Evolutionary conservation across 2,329 filamentous ascomycete species (phyloP).

Genomic region (Parastagonospora avenae): DNA sequence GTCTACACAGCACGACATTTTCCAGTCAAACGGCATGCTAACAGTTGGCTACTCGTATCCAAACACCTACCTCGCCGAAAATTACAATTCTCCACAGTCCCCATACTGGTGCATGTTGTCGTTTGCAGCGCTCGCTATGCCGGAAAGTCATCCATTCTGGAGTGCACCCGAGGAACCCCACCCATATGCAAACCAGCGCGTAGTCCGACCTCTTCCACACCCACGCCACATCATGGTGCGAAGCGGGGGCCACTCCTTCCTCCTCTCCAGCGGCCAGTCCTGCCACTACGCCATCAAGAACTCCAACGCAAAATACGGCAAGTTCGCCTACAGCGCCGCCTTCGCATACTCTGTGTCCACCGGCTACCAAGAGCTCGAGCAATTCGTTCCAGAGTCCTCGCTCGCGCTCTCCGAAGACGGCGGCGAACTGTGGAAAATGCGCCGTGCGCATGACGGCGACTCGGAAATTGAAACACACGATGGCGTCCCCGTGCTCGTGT

Average conservation of each 20-base stretch:
- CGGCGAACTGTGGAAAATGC: slow-evolving; percentile 78
- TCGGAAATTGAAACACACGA: slow-evolving; percentile 64
- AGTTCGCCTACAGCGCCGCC: slow-evolving; percentile 76
- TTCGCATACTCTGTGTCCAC: slow-evolving; percentile 80
- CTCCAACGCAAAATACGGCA: slow-evolving; percentile 80
- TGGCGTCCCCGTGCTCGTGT: slow-evolving; percentile 65
- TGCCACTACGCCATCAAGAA: slow-evolving; percentile 83
- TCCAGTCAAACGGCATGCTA: slow-evolving; percentile 74
- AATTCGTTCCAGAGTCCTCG: slow-evolving; percentile 76
- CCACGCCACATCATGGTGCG: slow-evolving; percentile 75
- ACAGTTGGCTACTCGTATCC: slow-evolving; percentile 79
- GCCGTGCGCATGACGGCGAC: slow-evolving; percentile 67
- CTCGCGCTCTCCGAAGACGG: slow-evolving; percentile 77
- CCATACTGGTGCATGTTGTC: slow-evolving; percentile 81
- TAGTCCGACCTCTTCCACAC: slow-evolving; percentile 66
- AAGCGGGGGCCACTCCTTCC: slow-evolving; percentile 75
- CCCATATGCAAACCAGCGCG: slow-evolving; percentile 61
- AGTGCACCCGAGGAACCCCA: slow-evolving; percentile 67
- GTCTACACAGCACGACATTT: slow-evolving; percentile 76
- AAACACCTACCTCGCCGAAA: slow-evolving; percentile 81
- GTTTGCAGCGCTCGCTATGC: slow-evolving; percentile 74
- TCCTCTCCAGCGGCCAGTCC: slow-evolving; percentile 74
- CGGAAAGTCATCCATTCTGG: slow-evolving; percentile 76
- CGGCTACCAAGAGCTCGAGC: slow-evolving; percentile 75
- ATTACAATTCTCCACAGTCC: slow-evolving; percentile 77